These are phyloP conservation scores for Pyrenophora seminiperda DNA, from an alignment of 2,329 filamentous ascomycete genomes.

Conservation along the genomic window DNA sequence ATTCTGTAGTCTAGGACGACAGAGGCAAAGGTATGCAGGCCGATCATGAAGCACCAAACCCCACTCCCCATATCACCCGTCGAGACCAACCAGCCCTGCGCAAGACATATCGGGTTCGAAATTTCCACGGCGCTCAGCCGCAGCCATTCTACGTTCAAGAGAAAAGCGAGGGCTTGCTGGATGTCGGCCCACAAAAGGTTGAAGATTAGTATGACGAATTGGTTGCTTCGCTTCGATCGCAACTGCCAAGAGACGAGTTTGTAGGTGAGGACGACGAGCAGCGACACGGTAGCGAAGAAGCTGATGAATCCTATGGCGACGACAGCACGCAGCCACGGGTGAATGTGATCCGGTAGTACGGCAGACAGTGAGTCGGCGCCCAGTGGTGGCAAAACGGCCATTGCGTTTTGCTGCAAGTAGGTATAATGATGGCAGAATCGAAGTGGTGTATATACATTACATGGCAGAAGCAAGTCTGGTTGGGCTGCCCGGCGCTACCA, in stretches of 20 bases:
- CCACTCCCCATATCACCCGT: slow-evolving; percentile 69
- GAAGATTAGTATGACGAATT: slow-evolving; percentile 71
- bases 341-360: slow-evolving; percentile 42
- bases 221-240: slow-evolving; percentile 56
- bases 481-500: slow-evolving; percentile 18
- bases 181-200: slow-evolving; percentile 72
- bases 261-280: slow-evolving; percentile 55
- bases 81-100: slow-evolving; percentile 72
- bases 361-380: slow-evolving; percentile 40
- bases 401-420: slow-evolving; percentile 17
- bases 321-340: slow-evolving; percentile 54
- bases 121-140: slow-evolving; percentile 60
- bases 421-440: neutral
- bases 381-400: slow-evolving; percentile 27
- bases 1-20: slow-evolving; percentile 63
- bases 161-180: slow-evolving; percentile 67
- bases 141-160: slow-evolving; percentile 67
- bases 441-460: slow-evolving; percentile 11
- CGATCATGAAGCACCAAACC: slow-evolving; percentile 69
- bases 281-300: slow-evolving; percentile 50
- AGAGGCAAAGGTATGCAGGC: slow-evolving; percentile 68
- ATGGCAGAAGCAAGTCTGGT: slow-evolving; percentile 20
- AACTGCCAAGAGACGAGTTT: slow-evolving; percentile 51
- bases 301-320: slow-evolving; percentile 55
- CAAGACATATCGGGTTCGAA: slow-evolving; percentile 61